Evolutionary conservation across 768 basidiomycete species (phyloP), one percentile per base, ranked within the genome.

Genomic region (Tricholoma furcatifolium): DNA sequence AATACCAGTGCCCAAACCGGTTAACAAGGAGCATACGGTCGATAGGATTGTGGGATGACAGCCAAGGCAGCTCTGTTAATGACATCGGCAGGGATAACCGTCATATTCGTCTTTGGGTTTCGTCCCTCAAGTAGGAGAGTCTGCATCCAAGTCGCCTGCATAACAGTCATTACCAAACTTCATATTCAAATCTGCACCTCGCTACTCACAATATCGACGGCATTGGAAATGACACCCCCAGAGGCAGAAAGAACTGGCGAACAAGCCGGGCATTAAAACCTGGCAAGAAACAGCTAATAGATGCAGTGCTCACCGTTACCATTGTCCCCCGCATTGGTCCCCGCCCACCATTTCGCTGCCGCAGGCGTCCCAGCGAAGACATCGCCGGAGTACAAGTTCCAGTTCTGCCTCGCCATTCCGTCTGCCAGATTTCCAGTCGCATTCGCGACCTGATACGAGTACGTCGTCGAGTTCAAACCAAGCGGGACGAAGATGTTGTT

Each of bases 61-160:
- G 62, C 65, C 15, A 60, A 55, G 11, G 63, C 61, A 6, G 57
- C 63, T 48, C 57, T 65, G 3, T 47, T 40, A 6, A 70, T 45
- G 8, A 65, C 62, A 15, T 50, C 56, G 1, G 52, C 40, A 12
- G 69, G 67, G 23, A 70, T 66, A 4, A 68, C 58, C 1, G 56
- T 53, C 31, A 58, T 40, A 32, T 65, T 62, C 4, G 60, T 64
- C 0, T 21, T 21, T 2, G 67, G 65, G 23, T 65, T 58, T 8
- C 44, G 56, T 11, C 68, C 69, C 10, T 63, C 62, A 5, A 56
- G 40, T 6, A 70, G 48, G 11, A 70, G 63, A 20, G 56, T 59
- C 47, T 65, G 65, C 10, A 70, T 58, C 67, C 67, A 70, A 15
- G 56, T 62, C 15, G 65, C 64, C 67, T 69, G 23, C 8, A 31